Evolutionary conservation across 371 early-diverging fungal species (phyloP).

Genomic region (Mortierella sp.): DNA sequence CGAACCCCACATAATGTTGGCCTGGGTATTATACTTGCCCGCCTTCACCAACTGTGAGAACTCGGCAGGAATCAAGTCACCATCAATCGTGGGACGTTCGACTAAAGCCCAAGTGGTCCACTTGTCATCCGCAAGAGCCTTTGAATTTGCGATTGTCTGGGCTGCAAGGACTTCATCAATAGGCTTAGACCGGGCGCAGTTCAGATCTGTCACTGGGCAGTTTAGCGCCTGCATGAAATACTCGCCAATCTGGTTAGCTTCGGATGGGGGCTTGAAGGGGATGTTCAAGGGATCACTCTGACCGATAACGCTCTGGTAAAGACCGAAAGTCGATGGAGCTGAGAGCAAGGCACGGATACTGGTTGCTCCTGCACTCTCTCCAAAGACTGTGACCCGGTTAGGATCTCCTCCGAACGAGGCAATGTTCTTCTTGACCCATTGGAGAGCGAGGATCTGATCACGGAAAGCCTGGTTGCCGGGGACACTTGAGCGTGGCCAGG

Average conservation of each 20-base stretch:
- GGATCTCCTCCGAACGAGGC: slow-evolving; percentile 54
- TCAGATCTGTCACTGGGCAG: slow-evolving; percentile 6
- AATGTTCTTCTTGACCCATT: slow-evolving; percentile 57
- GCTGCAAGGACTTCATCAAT: slow-evolving; percentile 4
- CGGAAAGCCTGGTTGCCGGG: slow-evolving; percentile 33
- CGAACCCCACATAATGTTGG: slow-evolving; percentile 27
- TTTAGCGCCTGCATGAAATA: slow-evolving; percentile 33
- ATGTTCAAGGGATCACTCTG: slow-evolving; percentile 3
- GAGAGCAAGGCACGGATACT: slow-evolving; percentile 17
- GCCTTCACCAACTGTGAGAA: slow-evolving; percentile 12
- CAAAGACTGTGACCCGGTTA: slow-evolving; percentile 36
- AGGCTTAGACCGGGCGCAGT: slow-evolving; percentile 11
- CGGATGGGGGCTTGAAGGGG: neutral
- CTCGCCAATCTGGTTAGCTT: slow-evolving; percentile 9
- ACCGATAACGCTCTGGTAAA: slow-evolving; percentile 7
- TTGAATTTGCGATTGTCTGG: neutral
- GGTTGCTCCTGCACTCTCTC: slow-evolving; percentile 54
- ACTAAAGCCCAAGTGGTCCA: slow-evolving; percentile 16
- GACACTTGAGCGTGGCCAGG: slow-evolving; percentile 6
- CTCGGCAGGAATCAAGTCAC: slow-evolving; percentile 5
- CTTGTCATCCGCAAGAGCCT: slow-evolving; percentile 15
- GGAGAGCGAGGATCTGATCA: slow-evolving; percentile 32
- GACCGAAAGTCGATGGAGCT: neutral
- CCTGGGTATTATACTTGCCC: slow-evolving; percentile 18
- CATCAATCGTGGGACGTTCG: slow-evolving; percentile 11